Evolutionary conservation across 73 alveolate species (phyloP).

Genomic region (Symbiodinium natans): DNA sequence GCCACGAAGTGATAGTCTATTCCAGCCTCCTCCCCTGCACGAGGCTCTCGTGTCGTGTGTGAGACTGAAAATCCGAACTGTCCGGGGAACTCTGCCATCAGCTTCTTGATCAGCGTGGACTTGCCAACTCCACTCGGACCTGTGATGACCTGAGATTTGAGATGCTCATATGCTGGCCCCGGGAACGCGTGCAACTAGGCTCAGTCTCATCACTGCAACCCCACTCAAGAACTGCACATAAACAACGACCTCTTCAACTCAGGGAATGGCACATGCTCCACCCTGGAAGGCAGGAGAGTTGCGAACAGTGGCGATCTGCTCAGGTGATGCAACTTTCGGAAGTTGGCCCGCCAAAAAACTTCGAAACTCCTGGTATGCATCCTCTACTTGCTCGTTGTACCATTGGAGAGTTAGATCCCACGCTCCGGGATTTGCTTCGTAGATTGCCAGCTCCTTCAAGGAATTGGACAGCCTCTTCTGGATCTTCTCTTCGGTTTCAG

Average conservation of each 20-base stretch:
- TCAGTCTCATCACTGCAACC: no score
- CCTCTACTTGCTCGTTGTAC: not conserved
- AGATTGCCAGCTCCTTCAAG: conserved; percentile 94
- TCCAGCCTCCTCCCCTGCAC: not conserved
- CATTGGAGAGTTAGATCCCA: not conserved
- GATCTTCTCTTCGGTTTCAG: conserved; percentile 97
- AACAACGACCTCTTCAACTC: not conserved
- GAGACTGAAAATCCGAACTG: not conserved
- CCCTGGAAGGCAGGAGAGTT: not conserved
- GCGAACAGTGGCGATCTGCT: conserved; percentile 42
- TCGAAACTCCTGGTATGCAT: not conserved
- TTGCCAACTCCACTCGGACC: conserved; percentile 8
- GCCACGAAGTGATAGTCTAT: not conserved
- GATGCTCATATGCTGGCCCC: not conserved
- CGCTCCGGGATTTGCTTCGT: conserved; percentile 94
- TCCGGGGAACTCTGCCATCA: not conserved
- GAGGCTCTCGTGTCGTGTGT: conserved; percentile 6
- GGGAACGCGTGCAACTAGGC: no score
- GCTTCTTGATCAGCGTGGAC: conserved; percentile 4
- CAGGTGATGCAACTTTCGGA: not conserved
- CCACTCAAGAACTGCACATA: not conserved
- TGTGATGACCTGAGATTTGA: not conserved
- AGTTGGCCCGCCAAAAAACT: not conserved
- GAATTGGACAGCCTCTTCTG: conserved; percentile 94
- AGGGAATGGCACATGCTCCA: not conserved